phyloP scores from a whole-genome alignment of 169 alveolate genomes.

The Hepatocystis sp. region DNA sequence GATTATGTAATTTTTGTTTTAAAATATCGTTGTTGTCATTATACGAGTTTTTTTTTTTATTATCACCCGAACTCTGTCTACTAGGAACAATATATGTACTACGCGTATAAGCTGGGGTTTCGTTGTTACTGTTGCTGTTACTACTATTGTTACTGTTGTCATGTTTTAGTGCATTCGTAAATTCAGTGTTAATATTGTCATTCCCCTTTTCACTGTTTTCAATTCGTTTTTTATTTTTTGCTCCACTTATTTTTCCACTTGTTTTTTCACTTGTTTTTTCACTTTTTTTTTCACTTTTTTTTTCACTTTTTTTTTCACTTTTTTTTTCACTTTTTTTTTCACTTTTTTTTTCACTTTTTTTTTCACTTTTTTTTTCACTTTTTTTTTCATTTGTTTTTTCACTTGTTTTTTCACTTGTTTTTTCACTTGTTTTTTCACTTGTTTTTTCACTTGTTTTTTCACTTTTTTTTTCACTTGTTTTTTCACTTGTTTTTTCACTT shows the following conservation, averaged over 20 bases:
- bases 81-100: no score
- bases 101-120: no score
- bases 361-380: background rate
- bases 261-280: background rate
- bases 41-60: no score
- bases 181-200: background rate
- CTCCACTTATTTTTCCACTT: background rate
- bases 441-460: no score
- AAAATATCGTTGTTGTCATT: no score
- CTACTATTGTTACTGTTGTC: background rate
- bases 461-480: background rate
- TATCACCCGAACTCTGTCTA: no score
- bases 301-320: background rate
- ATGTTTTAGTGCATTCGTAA: background rate
- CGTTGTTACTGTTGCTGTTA: background rate
- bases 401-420: background rate
- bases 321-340: background rate
- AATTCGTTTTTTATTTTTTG: background rate
- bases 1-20: no score
- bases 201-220: background rate
- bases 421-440: background rate
- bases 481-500: background rate
- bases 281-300: background rate
- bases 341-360: background rate
- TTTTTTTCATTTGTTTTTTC: background rate